Conservation (phyloP, 768 basidiomycete genomes). For the Leccinum rimulosum region DNA sequence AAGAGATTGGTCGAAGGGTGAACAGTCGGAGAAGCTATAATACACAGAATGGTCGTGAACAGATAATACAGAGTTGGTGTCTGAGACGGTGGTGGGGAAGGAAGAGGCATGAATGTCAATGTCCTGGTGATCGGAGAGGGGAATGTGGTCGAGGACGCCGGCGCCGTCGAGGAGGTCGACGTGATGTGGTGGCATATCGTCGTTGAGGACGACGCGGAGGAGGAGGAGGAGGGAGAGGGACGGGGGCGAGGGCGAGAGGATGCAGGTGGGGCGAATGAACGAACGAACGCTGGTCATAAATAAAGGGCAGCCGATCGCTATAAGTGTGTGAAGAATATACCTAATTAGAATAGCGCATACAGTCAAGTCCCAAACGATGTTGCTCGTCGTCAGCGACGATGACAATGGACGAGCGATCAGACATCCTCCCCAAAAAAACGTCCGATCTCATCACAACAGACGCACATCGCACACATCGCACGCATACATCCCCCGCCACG, state of each 20-base stretch:
- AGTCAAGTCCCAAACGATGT: background rate
- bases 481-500: constrained; percentile 5
- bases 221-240: constrained; percentile 5
- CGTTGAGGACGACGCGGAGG: constrained; percentile 1
- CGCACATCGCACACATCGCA: constrained; percentile 20
- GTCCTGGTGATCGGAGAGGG: constrained; percentile 33
- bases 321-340: constrained; percentile 27
- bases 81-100: constrained; percentile 19
- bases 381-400: constrained; percentile 24
- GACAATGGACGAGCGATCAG: constrained; percentile 25
- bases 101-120: constrained; percentile 30
- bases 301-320: constrained; percentile 27
- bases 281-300: constrained; percentile 25
- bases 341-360: background rate
- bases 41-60: constrained; percentile 31
- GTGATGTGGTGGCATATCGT: constrained; percentile 23
- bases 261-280: constrained; percentile 16
- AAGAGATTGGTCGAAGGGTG: constrained; percentile 21
- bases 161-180: constrained; percentile 17
- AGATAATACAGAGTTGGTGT: constrained; percentile 33
- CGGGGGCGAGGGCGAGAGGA: constrained; percentile 15
- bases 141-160: constrained; percentile 19
- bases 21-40: constrained; percentile 33
- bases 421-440: constrained; percentile 16
- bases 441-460: constrained; percentile 17